Evolutionary conservation across 805 yeast species (phyloP).

Genomic region (Yarrowia sp.): DNA sequence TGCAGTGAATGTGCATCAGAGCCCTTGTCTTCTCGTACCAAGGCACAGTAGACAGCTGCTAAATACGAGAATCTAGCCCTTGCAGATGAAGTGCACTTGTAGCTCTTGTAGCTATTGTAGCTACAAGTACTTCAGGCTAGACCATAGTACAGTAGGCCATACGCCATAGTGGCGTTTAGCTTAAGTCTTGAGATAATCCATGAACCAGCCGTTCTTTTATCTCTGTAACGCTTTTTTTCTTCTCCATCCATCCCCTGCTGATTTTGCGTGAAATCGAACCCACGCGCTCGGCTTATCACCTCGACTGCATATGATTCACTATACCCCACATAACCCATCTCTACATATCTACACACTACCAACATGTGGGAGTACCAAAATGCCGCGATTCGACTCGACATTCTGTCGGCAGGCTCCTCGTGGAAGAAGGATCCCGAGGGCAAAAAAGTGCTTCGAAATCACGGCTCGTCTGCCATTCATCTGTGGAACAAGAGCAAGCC

Average conservation of each 20-base stretch:
- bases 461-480: constrained; percentile 16
- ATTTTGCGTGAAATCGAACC: neutral
- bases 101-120: no score
- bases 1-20: no score
- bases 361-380: constrained; percentile 24
- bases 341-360: neutral
- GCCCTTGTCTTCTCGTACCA: no score
- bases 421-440: constrained; percentile 19
- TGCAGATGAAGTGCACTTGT: no score
- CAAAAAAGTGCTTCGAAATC: constrained; percentile 6
- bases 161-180: no score
- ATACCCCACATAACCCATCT: constrained; percentile 12
- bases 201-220: no score
- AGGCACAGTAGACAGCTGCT: no score
- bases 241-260: neutral
- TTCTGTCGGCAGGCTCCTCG: constrained; percentile 5
- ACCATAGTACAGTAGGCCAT: no score
- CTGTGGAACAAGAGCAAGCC: constrained; percentile 19
- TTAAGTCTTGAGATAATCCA: no score
- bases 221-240: no score
- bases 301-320: constrained; percentile 17
- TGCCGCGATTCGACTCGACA: constrained; percentile 17
- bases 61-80: no score
- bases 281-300: constrained; percentile 2
- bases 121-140: no score